Evolutionary conservation across 805 yeast species (phyloP), one percentile per base, ranked within the genome.

Genomic region (Candida vaughaniae): DNA sequence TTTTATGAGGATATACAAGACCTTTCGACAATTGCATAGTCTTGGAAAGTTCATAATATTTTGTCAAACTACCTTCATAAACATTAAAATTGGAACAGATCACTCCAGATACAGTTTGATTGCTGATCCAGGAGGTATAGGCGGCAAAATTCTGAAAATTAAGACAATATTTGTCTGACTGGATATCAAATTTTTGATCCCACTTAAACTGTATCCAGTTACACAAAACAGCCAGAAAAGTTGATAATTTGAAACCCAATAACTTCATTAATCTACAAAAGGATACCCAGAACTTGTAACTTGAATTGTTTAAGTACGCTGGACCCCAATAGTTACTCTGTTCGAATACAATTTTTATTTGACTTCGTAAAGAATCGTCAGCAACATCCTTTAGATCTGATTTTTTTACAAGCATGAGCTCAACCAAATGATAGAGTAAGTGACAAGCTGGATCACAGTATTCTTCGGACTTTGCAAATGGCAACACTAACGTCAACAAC

Each of bases 251-350:
- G 2, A 38, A 12, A 22, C 56, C 59, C 12, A 73, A 63, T 10
- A 19, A 10, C 10, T n/a, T 22, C 31, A 40, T 23, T 4, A 45
- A 25, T 16, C 40, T 38, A 22, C 29, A 11, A 2, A 45, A 20
- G 3, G 39, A 25, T 5, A 42, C 7, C 90, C 90, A 83, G 43
- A 82, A 76, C 10, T 52, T 45, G 19, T 77, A 57, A 3, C 83
- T 61, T 32, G 71, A 76, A 29, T 71, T 60, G 31, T 71, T 64
- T 1, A 80, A 35, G 1, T 44, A 16, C 1, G 58, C 50, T 2
- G 93, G 91, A 0, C 91, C 91, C 52, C 73, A 75, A 0, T 80
- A 60, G 30, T 77, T 82, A 0, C 85, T 60, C 5, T 74, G 51
- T 25, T 80, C 83, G 31, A 75, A 58, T 1, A 78, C 35, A 19